Conservation (phyloP, 331 rosid species). For the Rhamnella rubrinervis region DNA sequence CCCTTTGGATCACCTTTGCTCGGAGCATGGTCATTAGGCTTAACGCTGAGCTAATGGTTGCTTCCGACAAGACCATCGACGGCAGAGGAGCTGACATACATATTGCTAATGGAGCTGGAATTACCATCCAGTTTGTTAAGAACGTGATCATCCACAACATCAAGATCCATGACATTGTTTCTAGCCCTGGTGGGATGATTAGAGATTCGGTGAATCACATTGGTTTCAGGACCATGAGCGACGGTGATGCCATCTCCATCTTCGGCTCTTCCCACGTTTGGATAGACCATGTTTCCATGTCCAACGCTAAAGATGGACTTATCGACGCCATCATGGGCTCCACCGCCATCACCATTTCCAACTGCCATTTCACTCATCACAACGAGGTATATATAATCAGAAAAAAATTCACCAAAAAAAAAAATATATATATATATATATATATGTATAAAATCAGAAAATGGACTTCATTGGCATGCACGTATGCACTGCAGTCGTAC, state of each 20-base stretch:
- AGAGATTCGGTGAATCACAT: slow-evolving; percentile 44
- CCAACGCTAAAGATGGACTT: slow-evolving; percentile 51
- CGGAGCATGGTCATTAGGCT: slow-evolving; percentile 54
- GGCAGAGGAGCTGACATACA: slow-evolving; percentile 59
- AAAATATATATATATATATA: neutral
- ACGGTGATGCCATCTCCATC: slow-evolving; percentile 84
- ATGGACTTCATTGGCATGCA: too few species aligned
- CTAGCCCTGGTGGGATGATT: slow-evolving; percentile 46
- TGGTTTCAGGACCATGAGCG: slow-evolving; percentile 59
- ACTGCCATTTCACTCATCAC: slow-evolving; percentile 70
- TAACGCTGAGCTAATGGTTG: slow-evolving; percentile 58
- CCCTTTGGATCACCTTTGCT: slow-evolving; percentile 71
- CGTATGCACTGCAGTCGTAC: too few species aligned
- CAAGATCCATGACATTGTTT: slow-evolving; percentile 43
- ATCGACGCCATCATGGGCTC: slow-evolving; percentile 74
- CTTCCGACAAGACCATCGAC: slow-evolving; percentile 66
- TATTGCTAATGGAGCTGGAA: slow-evolving; percentile 61
- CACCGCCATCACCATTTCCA: slow-evolving; percentile 83
- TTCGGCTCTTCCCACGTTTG: slow-evolving; percentile 74
- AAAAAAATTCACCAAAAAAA: too few species aligned
- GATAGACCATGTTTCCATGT: slow-evolving; percentile 87
- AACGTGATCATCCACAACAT: slow-evolving; percentile 67
- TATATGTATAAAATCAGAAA: neutral
- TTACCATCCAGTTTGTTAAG: slow-evolving; percentile 55
- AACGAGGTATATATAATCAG: slow-evolving; percentile 44